Base-by-base conservation (phyloP, 352 stramenopile species). In the Phytophthora cajani region DNA sequence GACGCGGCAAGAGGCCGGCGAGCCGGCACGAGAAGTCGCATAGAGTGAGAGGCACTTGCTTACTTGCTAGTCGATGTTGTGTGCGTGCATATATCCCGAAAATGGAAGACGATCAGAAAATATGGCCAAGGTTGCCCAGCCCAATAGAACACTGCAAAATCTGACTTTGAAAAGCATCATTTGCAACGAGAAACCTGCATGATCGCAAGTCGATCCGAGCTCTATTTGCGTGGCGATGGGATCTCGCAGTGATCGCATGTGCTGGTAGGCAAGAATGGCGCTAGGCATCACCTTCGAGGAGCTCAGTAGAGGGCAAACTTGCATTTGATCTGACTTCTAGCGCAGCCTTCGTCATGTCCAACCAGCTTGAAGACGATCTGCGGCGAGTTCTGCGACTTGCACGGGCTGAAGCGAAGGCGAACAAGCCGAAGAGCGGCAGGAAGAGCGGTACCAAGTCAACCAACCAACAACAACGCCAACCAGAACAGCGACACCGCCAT, bases 381-480 rank as follows among this genome's bases (percentile, higher is more conserved):
- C 75, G 81, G 38, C 84, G 84, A 32, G 81, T 92, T 47, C 67
- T 90, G 36, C 64, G 82, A 10, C 76, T 92, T 33, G 81, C 75
- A 23, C 53, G 75, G 30, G 64, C 67, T n/a, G 54, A 77, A 67
- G 67, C 61, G 46, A 64, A 59, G 19, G 32, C 52, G n/a, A 52
- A 65, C 19, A 71, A 67, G 50, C 54, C 21, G 25, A 53, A 44
- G 19, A 33, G 12, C 14, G 14, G 14, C 30, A 21, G 11, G 1
- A 62, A 54, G 36, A 58, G 32, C n/a, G 42, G 42, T 23, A 21
- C 3, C 42, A 21, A 10, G 8, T 23, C 16, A 17, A 12, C n/a
- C 16, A 50, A 61, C 10, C 57, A 55, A 59, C 62, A 44, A 5
- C 58, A 40, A 46, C 17, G 55, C 11, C 57, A 51, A 32, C 60